Evolutionary conservation across 1,139 yeast species (phyloP).

Genomic region (Geotrichum fermentans): DNA sequence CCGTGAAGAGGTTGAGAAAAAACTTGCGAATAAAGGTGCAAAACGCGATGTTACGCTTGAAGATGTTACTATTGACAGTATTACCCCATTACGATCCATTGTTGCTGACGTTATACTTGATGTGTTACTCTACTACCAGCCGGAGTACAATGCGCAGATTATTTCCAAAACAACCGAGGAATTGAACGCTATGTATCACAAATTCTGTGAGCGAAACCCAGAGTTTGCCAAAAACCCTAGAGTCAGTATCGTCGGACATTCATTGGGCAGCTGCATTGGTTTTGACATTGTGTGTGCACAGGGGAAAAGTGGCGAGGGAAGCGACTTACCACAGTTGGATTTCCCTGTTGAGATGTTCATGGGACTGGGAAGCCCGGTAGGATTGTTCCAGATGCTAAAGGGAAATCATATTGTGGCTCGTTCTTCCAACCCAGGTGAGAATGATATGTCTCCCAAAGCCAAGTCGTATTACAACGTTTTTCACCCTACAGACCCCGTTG

Average conservation of each 20-base stretch:
- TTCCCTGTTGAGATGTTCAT: constrained; percentile 71
- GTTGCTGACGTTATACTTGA: constrained; percentile 84
- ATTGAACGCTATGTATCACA: constrained; percentile 55
- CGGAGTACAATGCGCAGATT: constrained; percentile 56
- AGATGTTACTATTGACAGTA: constrained; percentile 71
- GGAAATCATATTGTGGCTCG: constrained; percentile 51
- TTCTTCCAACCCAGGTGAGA: constrained; percentile 14
- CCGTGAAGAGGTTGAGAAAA: constrained; percentile 15
- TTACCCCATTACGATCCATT: constrained; percentile 65
- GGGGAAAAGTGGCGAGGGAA: constrained; percentile 25
- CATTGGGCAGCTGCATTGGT: constrained; percentile 77
- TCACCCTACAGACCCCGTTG: constrained; percentile 87
- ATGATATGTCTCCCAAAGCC: constrained; percentile 37
- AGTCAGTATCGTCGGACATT: constrained; percentile 80
- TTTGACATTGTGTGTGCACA: constrained; percentile 63
- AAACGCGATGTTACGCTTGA: constrained; percentile 53
- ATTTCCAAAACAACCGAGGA: constrained; percentile 55
- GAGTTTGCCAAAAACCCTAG: constrained; percentile 57
- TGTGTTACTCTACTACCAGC: constrained; percentile 75
- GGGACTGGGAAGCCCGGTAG: constrained; percentile 83
- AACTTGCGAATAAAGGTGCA: constrained; percentile 26
- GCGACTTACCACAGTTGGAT: constrained; percentile 40
- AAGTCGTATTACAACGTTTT: constrained; percentile 66
- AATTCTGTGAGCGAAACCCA: constrained; percentile 60
- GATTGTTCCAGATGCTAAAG: constrained; percentile 68